phyloP scores from a whole-genome alignment of 139 green algal genomes.

The Micractinium conductrix region DNA sequence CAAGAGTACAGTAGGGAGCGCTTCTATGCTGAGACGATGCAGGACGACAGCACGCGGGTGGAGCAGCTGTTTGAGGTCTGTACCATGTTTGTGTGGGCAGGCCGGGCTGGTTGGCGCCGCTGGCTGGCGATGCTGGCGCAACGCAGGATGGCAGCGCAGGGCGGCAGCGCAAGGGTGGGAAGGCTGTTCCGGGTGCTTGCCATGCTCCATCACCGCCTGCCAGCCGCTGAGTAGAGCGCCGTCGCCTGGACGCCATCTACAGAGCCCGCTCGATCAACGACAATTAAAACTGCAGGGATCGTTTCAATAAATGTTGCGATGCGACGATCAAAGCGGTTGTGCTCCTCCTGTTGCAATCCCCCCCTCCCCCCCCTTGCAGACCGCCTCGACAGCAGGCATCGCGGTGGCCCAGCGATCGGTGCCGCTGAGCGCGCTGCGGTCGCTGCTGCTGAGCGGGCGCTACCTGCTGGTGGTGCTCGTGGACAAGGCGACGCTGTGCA shows the following conservation, averaged over 20 bases:
- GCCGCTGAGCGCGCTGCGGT: constrained; percentile 43
- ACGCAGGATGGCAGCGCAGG: too few relatives aligned
- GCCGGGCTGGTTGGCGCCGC: not conserved
- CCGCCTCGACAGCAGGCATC: constrained; percentile 59
- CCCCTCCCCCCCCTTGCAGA: too few relatives aligned
- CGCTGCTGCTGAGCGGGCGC: constrained; percentile 47
- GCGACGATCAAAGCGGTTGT: too few relatives aligned
- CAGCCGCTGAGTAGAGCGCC: too few relatives aligned
- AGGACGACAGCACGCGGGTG: constrained; percentile 79
- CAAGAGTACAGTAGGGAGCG: constrained; percentile 70
- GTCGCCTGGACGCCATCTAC: too few relatives aligned
- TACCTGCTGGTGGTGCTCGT: constrained; percentile 82
- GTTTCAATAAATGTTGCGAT: too few relatives aligned
- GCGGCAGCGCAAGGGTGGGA: too few relatives aligned
- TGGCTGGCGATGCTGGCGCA: not conserved
- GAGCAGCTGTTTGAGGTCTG: constrained; percentile 71
- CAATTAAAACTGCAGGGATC: too few relatives aligned
- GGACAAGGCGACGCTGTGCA: constrained; percentile 78
- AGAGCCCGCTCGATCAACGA: too few relatives aligned
- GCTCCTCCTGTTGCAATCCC: too few relatives aligned
- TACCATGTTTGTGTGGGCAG: not conserved
- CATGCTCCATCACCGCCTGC: too few relatives aligned
- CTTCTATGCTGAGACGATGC: constrained; percentile 86
- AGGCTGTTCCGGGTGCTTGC: not conserved
- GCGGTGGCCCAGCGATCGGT: constrained; percentile 59